Evolutionary conservation across 2,329 filamentous ascomycete species (phyloP).

Genomic region (Ophiocordyceps unilateralis): DNA sequence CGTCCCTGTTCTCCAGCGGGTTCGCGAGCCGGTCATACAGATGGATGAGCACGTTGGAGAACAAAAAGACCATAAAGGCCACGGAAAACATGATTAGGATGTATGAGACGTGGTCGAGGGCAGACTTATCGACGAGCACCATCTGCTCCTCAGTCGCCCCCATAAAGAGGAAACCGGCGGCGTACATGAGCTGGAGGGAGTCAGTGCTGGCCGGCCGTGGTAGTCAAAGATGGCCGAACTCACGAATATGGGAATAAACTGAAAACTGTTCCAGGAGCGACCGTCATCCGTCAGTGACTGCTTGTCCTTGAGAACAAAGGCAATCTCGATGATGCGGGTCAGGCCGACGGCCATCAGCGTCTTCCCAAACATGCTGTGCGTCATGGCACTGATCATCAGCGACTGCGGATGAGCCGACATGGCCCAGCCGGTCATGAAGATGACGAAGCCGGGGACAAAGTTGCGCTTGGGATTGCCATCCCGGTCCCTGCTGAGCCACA

Average conservation of each 20-base stretch:
- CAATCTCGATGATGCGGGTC: constrained; percentile 75
- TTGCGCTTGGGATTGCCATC: constrained; percentile 81
- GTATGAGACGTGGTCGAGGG: constrained; percentile 80
- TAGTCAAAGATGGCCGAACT: constrained; percentile 17
- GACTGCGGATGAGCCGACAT: constrained; percentile 88
- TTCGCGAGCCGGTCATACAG: constrained; percentile 54
- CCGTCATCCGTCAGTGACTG: constrained; percentile 48
- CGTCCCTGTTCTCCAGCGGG: neutral
- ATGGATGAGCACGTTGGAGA: constrained; percentile 70
- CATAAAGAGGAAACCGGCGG: constrained; percentile 94
- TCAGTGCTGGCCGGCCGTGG: constrained; percentile 2
- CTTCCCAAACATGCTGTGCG: constrained; percentile 83
- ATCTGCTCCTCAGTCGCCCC: constrained; percentile 95
- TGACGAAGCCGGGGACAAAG: constrained; percentile 79
- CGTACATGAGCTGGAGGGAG: constrained; percentile 55
- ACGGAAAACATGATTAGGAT: constrained; percentile 82
- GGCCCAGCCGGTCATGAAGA: constrained; percentile 82
- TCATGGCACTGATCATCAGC: constrained; percentile 67
- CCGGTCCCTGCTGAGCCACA: constrained; percentile 78
- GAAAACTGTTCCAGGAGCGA: constrained; percentile 46
- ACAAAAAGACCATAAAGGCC: constrained; percentile 80
- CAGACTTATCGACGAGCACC: constrained; percentile 52
- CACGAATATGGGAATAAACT: constrained; percentile 36
- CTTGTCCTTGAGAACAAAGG: constrained; percentile 67
- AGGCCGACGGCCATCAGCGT: constrained; percentile 82